Evolutionary conservation across 768 basidiomycete genomes (phyloP).

Genomic region (Amanita rubescens): DNA sequence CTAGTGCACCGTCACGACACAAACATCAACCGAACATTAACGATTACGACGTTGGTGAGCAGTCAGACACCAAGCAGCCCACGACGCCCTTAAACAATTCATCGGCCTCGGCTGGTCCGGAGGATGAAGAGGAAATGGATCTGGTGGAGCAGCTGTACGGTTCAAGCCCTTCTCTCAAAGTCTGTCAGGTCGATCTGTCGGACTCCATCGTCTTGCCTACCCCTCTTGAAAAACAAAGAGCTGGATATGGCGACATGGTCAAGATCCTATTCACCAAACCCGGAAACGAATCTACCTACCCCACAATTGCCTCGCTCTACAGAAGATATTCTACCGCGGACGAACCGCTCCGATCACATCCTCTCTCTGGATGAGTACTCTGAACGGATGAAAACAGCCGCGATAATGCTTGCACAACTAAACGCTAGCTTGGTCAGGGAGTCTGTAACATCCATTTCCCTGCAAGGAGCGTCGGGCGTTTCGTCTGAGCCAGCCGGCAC

Average conservation of each 20-base stretch:
- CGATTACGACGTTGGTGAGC: slow-evolving; percentile 24
- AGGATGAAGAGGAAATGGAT: slow-evolving; percentile 86
- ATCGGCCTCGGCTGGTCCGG: slow-evolving; percentile 17
- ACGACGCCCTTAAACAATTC: slow-evolving; percentile 14
- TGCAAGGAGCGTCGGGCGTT: slow-evolving; percentile 5
- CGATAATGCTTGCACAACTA: slow-evolving; percentile 96
- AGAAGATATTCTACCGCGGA: not conserved
- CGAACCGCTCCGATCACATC: slow-evolving; percentile 15
- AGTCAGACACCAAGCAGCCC: slow-evolving; percentile 7
- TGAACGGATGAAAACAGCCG: slow-evolving; percentile 96
- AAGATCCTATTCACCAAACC: slow-evolving; percentile 33
- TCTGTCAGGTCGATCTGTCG: slow-evolving; percentile 66
- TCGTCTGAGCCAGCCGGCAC: slow-evolving; percentile 13
- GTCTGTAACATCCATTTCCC: slow-evolving; percentile 23
- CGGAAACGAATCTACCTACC: slow-evolving; percentile 14
- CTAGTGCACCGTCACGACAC: slow-evolving; percentile 15
- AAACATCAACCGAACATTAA: slow-evolving; percentile 17
- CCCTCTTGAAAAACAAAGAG: slow-evolving; percentile 80
- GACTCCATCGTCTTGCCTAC: slow-evolving; percentile 81
- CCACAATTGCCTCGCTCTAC: slow-evolving; percentile 6
- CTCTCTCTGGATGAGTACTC: slow-evolving; percentile 96
- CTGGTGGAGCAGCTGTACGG: slow-evolving; percentile 96
- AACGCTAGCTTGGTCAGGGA: slow-evolving; percentile 73
- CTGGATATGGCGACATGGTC: slow-evolving; percentile 86
- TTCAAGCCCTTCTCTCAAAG: slow-evolving; percentile 61